These are phyloP conservation scores for Gypsophila paniculata DNA, from an alignment of 179 eudicot species.

Conservation along the genomic window DNA sequence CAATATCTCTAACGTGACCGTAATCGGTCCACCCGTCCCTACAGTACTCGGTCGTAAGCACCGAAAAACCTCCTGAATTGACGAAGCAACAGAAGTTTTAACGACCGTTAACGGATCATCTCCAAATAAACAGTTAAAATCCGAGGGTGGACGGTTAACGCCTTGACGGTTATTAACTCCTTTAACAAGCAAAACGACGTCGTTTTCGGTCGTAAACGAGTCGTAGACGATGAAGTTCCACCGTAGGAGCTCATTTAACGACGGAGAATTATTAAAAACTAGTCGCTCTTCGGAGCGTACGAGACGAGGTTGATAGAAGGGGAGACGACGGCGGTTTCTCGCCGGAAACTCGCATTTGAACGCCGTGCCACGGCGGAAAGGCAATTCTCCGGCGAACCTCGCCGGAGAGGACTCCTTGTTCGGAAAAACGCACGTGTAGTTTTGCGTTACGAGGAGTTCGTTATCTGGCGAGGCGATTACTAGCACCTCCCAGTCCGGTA, in stretches of 20 bases:
- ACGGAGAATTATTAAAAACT: background rate
- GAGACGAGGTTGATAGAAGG: slow-evolving; percentile 38
- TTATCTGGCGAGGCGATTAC: slow-evolving; percentile 39
- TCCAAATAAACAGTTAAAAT: slow-evolving; percentile 54
- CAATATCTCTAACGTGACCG: slow-evolving; percentile 38
- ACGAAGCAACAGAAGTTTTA: slow-evolving; percentile 42
- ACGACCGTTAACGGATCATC: slow-evolving; percentile 37
- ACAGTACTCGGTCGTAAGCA: slow-evolving; percentile 39
- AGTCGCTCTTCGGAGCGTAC: slow-evolving; percentile 4
- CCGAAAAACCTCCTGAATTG: slow-evolving; percentile 68
- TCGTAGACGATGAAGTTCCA: slow-evolving; percentile 66
- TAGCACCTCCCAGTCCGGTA: slow-evolving; percentile 67
- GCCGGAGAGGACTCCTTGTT: slow-evolving; percentile 37
- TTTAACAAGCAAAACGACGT: slow-evolving; percentile 62
- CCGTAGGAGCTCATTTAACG: slow-evolving; percentile 27
- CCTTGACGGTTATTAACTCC: slow-evolving; percentile 66
- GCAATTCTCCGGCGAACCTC: slow-evolving; percentile 30
- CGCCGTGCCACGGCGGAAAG: slow-evolving; percentile 27
- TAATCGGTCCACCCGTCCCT: slow-evolving; percentile 19
- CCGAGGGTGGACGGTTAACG: slow-evolving; percentile 33
- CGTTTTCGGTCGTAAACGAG: slow-evolving; percentile 39
- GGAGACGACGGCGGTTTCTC: slow-evolving; percentile 41
- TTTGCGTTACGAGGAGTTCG: background rate
- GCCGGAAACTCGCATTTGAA: slow-evolving; percentile 48
- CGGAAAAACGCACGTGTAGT: slow-evolving; percentile 37